Evolutionary conservation across 768 basidiomycete genomes (phyloP), one percentile per base, ranked within the genome.

Genomic region (Amanita polypyramis): DNA sequence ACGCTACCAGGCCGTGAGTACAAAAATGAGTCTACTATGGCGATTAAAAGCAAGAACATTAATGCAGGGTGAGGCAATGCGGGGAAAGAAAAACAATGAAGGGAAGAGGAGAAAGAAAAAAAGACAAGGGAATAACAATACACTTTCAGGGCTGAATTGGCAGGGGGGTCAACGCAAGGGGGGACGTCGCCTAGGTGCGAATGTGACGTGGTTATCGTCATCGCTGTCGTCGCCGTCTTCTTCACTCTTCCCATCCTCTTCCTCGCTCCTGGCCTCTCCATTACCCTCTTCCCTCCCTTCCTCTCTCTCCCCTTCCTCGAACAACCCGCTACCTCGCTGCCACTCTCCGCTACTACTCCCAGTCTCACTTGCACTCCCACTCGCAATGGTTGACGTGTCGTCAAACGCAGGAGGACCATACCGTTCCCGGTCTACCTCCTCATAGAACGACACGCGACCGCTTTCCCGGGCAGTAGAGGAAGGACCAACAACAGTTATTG

Each of bases 381-480:
- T 75, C 25, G 76, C 76, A 30, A 78, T 62, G 27, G 75, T 70
- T 55, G 75, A 72, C 29, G 74, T 73, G 49, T 75, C 74, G 53
- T 76, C 70, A 36, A 69, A 63, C 32, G 52, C 62, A 29, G 62
- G 55, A 8, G 56, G 56, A 2, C 62, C 63, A 45, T 57, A 60
- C 50, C 48, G 49, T 50, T 35, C 51, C 19, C 38, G 35, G 20
- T 51, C 54, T 9, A 54, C 58, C 17, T 51, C 54, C 38, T 48
- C 46, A 20, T 43, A 51, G 11, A 45, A 49, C 27, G 42, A 30
- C 29, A 42, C 21, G 5, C 49, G 45, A 1, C 41, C 49, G 11
- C 23, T 6, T 9, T 45, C 27, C 32, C 38, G 42, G 10, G 17
- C 10, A 36, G 23, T 5, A 11, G 35, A 15, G 20, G n/a, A 8